Evolutionary conservation across 345 rosid species (phyloP).

Genomic region (Gossypium turneri): DNA sequence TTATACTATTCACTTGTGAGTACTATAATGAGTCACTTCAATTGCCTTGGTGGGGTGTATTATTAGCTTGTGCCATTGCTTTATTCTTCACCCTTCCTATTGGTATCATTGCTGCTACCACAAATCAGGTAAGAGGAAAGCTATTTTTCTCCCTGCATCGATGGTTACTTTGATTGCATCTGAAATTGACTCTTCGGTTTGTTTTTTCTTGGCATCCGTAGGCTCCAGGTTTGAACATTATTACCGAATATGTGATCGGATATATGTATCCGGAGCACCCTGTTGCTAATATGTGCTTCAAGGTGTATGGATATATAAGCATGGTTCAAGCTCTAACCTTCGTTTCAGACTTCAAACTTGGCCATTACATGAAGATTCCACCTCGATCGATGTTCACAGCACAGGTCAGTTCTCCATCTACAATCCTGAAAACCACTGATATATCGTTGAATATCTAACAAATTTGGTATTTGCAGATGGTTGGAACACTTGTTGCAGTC

Average conservation of each 20-base stretch:
- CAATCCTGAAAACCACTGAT: not conserved
- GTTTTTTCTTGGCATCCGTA: not conserved
- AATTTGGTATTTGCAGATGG: constrained; percentile 36
- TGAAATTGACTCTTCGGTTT: not conserved
- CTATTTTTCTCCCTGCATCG: not conserved
- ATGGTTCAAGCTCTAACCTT: constrained; percentile 73
- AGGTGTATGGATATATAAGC: constrained; percentile 84
- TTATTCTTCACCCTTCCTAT: constrained; percentile 73
- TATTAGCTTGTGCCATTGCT: constrained; percentile 75
- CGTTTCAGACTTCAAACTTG: constrained; percentile 69
- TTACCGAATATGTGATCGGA: constrained; percentile 75
- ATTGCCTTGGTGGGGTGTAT: constrained; percentile 90
- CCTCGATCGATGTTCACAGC: constrained; percentile 83
- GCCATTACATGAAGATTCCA: constrained; percentile 94
- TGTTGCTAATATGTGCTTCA: constrained; percentile 91
- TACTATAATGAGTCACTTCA: constrained; percentile 62
- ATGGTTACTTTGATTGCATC: not conserved
- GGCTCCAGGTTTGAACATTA: constrained; percentile 70
- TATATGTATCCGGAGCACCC: constrained; percentile 75
- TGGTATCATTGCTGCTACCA: constrained; percentile 71
- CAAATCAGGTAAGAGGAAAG: constrained; percentile 45
- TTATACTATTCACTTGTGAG: constrained; percentile 48
- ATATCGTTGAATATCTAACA: not conserved
- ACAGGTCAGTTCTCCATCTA: constrained; percentile 38
- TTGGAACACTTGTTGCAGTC: constrained; percentile 58